These are phyloP conservation scores for Fulvia fulva DNA, from an alignment of 2,329 filamentous ascomycete species.

Conservation along the genomic window DNA sequence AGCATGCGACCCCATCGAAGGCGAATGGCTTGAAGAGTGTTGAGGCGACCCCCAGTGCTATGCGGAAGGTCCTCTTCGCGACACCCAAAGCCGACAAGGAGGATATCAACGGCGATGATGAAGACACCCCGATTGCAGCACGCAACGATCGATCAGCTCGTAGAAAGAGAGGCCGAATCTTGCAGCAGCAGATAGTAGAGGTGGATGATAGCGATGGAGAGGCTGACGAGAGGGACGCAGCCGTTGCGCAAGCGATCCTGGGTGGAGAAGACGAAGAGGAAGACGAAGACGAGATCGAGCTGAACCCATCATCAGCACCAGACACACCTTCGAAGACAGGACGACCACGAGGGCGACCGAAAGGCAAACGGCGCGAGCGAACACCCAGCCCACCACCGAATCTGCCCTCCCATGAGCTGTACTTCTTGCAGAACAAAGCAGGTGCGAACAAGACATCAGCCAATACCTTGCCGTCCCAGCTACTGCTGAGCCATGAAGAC, in stretches of 20 bases:
- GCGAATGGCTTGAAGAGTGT: slow-evolving; percentile 22
- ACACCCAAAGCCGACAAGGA: slow-evolving; percentile 41
- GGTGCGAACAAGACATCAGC: slow-evolving; percentile 80
- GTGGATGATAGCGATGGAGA: slow-evolving; percentile 66
- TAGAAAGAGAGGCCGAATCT: slow-evolving; percentile 72
- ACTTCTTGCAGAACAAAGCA: slow-evolving; percentile 87
- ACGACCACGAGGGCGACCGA: slow-evolving; percentile 48
- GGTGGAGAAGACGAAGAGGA: slow-evolving; percentile 29
- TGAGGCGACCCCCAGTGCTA: slow-evolving; percentile 41
- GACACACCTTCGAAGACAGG: slow-evolving; percentile 45
- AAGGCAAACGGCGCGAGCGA: slow-evolving; percentile 52
- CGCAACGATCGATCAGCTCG: slow-evolving; percentile 79
- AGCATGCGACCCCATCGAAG: slow-evolving; percentile 26
- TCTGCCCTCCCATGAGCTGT: slow-evolving; percentile 82
- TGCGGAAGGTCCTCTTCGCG: slow-evolving; percentile 45
- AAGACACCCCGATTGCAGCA: slow-evolving; percentile 48
- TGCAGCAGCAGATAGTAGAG: slow-evolving; percentile 68
- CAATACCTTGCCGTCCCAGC: slow-evolving; percentile 71
- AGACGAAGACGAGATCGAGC: slow-evolving; percentile 32
- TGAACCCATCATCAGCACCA: slow-evolving; percentile 42
- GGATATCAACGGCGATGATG: slow-evolving; percentile 40
- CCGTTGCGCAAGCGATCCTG: slow-evolving; percentile 26
- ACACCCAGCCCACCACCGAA: slow-evolving; percentile 77
- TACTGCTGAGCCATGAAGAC: slow-evolving; percentile 83
- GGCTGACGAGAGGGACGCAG: slow-evolving; percentile 48